Evolutionary conservation across 768 basidiomycete genomes (phyloP).

Genomic region (Suillus clintonianus): DNA sequence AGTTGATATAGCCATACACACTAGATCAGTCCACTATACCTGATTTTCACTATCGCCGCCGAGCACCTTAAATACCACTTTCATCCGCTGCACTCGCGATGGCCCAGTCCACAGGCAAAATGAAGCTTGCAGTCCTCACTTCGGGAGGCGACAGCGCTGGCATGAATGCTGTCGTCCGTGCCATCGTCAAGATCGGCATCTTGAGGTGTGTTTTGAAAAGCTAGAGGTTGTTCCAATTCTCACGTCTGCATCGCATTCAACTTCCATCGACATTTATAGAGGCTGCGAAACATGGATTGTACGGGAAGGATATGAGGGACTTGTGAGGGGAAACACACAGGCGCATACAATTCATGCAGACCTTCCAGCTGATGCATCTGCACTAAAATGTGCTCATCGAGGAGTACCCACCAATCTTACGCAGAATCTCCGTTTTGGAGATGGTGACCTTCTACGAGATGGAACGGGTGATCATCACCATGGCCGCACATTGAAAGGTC

Average conservation of each 20-base stretch:
- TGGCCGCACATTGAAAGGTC: conserved; percentile 79
- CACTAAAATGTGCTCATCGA: conserved; percentile 14
- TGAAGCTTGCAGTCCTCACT: conserved; percentile 94
- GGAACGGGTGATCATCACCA: conserved; percentile 74
- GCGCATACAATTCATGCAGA: conserved; percentile 25
- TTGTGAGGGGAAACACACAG: conserved; percentile 86
- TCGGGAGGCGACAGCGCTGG: conserved; percentile 98
- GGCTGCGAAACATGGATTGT: conserved; percentile 96
- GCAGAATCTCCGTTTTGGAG: conserved; percentile 82
- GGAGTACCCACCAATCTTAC: conserved; percentile 44
- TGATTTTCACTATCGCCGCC: conserved; percentile 6
- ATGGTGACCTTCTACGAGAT: conserved; percentile 73
- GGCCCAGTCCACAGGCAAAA: conserved; percentile 27
- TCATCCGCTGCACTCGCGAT: not conserved
- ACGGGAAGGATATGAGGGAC: conserved; percentile 97
- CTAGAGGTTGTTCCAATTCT: not conserved
- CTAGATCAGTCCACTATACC: not conserved
- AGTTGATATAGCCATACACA: not conserved
- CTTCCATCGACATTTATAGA: conserved; percentile 43
- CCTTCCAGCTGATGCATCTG: conserved; percentile 30
- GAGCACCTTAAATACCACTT: not conserved
- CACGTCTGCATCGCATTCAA: conserved; percentile 1
- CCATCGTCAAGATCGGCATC: conserved; percentile 91
- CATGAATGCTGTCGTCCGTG: conserved; percentile 94
- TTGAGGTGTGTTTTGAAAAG: conserved; percentile 60